Evolutionary conservation across 176 grass and related monocot species (phyloP).

Genomic region (Alopecurus myosuroides): DNA sequence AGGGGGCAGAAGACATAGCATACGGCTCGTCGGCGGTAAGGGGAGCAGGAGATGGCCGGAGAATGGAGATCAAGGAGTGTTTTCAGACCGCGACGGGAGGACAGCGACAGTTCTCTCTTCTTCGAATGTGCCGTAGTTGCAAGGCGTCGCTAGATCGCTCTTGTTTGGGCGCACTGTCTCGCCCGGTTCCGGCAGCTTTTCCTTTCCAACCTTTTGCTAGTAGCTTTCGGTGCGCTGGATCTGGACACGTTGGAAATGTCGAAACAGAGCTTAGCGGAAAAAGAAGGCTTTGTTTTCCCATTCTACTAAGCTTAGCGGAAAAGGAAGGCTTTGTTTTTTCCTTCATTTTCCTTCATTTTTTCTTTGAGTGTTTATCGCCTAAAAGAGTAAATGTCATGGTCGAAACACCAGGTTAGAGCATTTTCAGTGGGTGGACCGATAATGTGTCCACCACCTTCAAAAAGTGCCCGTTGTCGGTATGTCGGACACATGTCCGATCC

Average conservation of each 20-base stretch:
- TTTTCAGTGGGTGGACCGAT: too few relatives aligned
- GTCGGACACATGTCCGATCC: too few relatives aligned
- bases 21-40: neutral
- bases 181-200: neutral
- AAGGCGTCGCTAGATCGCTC: neutral
- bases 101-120: neutral
- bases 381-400: too few relatives aligned
- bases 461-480: too few relatives aligned
- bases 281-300: neutral
- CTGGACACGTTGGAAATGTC: neutral
- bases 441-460: too few relatives aligned
- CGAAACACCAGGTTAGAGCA: too few relatives aligned
- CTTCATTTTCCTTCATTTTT: too few relatives aligned
- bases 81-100: neutral
- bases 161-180: neutral
- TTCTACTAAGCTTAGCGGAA: too few relatives aligned
- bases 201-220: neutral
- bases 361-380: too few relatives aligned
- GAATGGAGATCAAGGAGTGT: neutral
- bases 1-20: neutral
- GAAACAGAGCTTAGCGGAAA: neutral
- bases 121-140: neutral
- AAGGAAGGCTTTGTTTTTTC: too few relatives aligned
- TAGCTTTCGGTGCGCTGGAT: neutral
- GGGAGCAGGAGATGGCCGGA: neutral